These are phyloP conservation scores for Allantophomopsis cytisporea DNA, from an alignment of 2,329 filamentous ascomycete genomes.

Conservation along the genomic window DNA sequence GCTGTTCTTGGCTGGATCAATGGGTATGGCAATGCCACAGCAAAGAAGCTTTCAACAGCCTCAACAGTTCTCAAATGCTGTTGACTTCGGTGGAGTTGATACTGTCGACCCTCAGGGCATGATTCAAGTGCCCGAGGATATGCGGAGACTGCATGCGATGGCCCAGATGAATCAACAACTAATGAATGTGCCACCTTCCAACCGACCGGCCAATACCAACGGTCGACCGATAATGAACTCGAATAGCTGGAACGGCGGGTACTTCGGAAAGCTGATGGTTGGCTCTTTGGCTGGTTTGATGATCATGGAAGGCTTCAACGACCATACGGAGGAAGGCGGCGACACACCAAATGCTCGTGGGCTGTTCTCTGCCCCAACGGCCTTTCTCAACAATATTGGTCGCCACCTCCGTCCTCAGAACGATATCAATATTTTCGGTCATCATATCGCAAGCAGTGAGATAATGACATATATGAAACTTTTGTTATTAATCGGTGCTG, in stretches of 20 bases:
- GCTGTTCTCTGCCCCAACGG: slow-evolving; percentile 49
- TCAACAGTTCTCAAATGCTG: slow-evolving; percentile 1
- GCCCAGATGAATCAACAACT: slow-evolving; percentile 16
- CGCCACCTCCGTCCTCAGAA: slow-evolving; percentile 21
- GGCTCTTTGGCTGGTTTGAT: slow-evolving; percentile 86
- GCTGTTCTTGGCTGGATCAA: not conserved
- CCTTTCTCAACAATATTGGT: slow-evolving; percentile 35
- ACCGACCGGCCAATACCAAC: slow-evolving; percentile 40
- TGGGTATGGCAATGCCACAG: not conserved
- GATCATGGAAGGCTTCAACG: slow-evolving; percentile 69
- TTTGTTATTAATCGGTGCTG: slow-evolving; percentile 34
- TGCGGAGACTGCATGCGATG: slow-evolving; percentile 24
- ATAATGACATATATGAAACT: slow-evolving; percentile 38
- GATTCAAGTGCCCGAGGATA: slow-evolving; percentile 53
- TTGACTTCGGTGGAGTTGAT: no score
- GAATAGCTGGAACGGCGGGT: slow-evolving; percentile 27
- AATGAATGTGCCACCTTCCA: slow-evolving; percentile 14
- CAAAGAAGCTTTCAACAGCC: slow-evolving; percentile 15
- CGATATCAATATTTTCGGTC: slow-evolving; percentile 37
- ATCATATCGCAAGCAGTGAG: slow-evolving; percentile 29
- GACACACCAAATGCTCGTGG: slow-evolving; percentile 53
- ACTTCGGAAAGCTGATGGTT: slow-evolving; percentile 73
- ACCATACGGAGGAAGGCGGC: slow-evolving; percentile 45
- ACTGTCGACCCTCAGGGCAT: slow-evolving; percentile 34
- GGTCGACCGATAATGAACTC: slow-evolving; percentile 25